phyloP scores from a whole-genome alignment of 129 eudicot species.

The Pittosporum tobira region DNA sequence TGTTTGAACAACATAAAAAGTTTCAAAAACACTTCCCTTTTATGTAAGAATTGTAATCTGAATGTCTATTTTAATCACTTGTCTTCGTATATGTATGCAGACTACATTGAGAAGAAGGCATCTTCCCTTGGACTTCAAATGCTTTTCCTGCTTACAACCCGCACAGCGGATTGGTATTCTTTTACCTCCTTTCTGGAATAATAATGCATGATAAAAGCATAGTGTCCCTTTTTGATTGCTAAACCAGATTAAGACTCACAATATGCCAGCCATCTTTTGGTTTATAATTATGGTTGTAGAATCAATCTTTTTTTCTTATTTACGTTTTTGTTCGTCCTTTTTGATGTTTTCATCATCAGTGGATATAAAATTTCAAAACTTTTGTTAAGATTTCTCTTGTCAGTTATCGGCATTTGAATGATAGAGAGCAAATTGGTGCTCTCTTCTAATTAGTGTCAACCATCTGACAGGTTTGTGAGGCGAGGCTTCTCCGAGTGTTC shows the following conservation, averaged over 20 bases:
- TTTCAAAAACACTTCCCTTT: too few relatives aligned
- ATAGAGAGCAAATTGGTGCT: too few relatives aligned
- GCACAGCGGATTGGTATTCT: conserved; percentile 88
- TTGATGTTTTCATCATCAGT: background rate
- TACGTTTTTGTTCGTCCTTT: background rate
- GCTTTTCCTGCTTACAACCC: conserved; percentile 88
- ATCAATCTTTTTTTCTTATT: too few relatives aligned
- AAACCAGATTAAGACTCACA: too few relatives aligned
- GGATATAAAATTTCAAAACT: background rate
- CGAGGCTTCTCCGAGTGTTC: conserved; percentile 92
- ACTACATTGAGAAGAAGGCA: conserved; percentile 89
- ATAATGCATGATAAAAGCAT: too few relatives aligned
- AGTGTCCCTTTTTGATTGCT: too few relatives aligned
- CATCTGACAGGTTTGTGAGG: conserved; percentile 75
- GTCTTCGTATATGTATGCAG: conserved; percentile 42
- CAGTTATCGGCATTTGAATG: too few relatives aligned
- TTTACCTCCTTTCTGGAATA: too few relatives aligned
- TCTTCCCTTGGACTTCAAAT: conserved; percentile 64
- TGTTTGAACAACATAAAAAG: too few relatives aligned
- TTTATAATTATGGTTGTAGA: too few relatives aligned
- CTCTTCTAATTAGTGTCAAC: background rate
- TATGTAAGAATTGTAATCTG: too few relatives aligned
- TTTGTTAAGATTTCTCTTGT: background rate
- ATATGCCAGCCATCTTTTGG: background rate
- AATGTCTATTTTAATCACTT: too few relatives aligned